Conservation (phyloP, 2,329 filamentous ascomycete species). For the Furcasterigmium sp. region DNA sequence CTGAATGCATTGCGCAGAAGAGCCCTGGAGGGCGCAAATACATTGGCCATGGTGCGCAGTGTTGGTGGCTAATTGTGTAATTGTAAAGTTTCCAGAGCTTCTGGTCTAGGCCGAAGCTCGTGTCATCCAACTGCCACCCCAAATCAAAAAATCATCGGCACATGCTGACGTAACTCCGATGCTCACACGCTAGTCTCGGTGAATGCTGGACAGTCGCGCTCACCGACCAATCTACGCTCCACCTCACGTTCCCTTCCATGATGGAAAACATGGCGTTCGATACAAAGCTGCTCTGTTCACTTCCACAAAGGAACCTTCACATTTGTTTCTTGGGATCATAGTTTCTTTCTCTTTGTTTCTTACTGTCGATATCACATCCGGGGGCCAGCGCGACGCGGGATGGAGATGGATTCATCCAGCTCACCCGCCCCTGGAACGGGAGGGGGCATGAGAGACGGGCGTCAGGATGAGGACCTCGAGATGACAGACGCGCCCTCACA, state of each 20-base stretch:
- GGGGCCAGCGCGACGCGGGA: too few species aligned
- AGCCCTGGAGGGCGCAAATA: conserved; percentile 27
- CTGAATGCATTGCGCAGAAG: conserved; percentile 25
- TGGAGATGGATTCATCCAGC: not conserved
- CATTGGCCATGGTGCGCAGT: conserved; percentile 37
- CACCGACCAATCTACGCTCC: too few species aligned
- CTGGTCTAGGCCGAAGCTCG: not conserved
- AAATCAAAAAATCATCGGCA: conserved; percentile 4
- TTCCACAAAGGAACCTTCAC: too few species aligned
- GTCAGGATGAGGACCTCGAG: conserved; percentile 5
- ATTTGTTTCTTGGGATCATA: too few species aligned
- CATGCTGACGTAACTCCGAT: conserved; percentile 3
- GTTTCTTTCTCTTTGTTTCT: too few species aligned
- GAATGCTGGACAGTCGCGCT: not conserved
- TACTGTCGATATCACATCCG: too few species aligned
- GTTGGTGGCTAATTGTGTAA: too few species aligned
- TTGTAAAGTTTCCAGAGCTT: conserved; percentile 6
- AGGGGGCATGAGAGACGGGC: conserved; percentile 3
- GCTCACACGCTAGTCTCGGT: not conserved
- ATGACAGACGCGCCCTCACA: conserved; percentile 8
- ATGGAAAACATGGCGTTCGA: too few species aligned
- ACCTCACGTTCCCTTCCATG: too few species aligned
- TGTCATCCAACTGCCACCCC: too few species aligned
- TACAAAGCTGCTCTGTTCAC: too few species aligned
- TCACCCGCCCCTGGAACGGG: not conserved